Evolutionary conservation across 352 stramenopile genomes (phyloP).

Genomic region (Blastocystis sp.): DNA sequence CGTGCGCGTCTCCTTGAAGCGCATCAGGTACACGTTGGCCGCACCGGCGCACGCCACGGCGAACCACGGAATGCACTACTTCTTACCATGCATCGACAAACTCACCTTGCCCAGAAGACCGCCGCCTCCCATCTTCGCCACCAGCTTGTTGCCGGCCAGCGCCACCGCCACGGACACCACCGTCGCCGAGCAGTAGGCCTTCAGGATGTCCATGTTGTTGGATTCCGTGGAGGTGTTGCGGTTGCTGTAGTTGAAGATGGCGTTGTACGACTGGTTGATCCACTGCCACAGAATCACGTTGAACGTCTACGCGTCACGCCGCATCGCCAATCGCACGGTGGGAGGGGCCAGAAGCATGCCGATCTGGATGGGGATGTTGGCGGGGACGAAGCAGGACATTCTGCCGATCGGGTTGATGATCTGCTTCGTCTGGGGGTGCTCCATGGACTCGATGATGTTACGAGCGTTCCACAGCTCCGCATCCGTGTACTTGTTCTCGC

Average conservation of each 20-base stretch:
- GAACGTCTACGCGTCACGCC: conserved; percentile 38
- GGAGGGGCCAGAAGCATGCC: conserved; percentile 69
- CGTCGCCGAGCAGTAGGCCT: conserved; percentile 68
- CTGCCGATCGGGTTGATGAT: conserved; percentile 82
- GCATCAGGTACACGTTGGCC: conserved; percentile 85
- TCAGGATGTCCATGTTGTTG: conserved; percentile 78
- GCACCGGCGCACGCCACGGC: conserved; percentile 82
- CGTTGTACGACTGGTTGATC: conserved; percentile 29
- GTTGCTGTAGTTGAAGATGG: too few species aligned
- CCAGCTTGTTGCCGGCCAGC: conserved; percentile 79
- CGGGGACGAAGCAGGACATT: conserved; percentile 83
- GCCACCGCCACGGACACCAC: conserved; percentile 81
- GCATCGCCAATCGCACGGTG: conserved; percentile 21
- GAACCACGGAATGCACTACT: conserved; percentile 79
- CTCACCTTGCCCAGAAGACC: conserved; percentile 74
- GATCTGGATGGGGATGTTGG: conserved; percentile 82
- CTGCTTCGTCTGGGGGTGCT: conserved; percentile 84
- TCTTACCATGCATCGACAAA: conserved; percentile 74
- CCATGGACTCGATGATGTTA: conserved; percentile 46
- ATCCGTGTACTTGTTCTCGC: conserved; percentile 29
- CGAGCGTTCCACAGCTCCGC: conserved; percentile 66
- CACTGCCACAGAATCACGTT: conserved; percentile 83
- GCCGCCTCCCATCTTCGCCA: conserved; percentile 74
- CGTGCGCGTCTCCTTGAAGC: conserved; percentile 79
- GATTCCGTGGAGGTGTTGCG: conserved; percentile 76